Conservation (phyloP, 2,329 filamentous ascomycete genomes). For the Trichoderma breve region DNA sequence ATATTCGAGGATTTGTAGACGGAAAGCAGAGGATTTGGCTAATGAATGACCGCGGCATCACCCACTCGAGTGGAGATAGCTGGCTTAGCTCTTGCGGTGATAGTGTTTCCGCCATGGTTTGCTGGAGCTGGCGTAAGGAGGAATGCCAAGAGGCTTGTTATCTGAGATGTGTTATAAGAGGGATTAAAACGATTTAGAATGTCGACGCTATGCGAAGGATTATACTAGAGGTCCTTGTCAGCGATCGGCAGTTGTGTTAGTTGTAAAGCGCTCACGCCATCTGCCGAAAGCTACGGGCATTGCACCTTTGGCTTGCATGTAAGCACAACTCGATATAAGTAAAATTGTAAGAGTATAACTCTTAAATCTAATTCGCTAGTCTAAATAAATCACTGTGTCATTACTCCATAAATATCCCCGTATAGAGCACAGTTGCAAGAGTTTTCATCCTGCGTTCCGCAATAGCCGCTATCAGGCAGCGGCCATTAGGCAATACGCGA, state of each 20-base stretch:
- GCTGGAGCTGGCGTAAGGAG: not conserved
- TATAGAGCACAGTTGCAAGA: not conserved
- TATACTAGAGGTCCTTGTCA: not conserved
- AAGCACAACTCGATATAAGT: not conserved
- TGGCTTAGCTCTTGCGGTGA: not conserved
- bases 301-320: not conserved
- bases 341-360: not conserved
- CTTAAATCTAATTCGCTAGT: not conserved
- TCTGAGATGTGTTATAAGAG: not conserved
- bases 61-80: constrained; percentile 14
- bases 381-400: no score
- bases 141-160: not conserved
- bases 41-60: constrained; percentile 16
- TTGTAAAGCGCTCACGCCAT: not conserved
- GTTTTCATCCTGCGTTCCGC: not conserved
- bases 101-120: not conserved
- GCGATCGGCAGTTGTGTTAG: not conserved
- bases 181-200: not conserved
- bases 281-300: not conserved
- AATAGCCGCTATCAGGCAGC: not conserved
- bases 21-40: constrained; percentile 14
- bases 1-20: constrained; percentile 6
- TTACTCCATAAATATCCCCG: not conserved
- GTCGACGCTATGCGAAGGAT: not conserved
- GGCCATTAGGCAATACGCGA: not conserved